phyloP scores from a whole-genome alignment of 2,329 filamentous ascomycete species.

The Sclerotiophoma versabilis region DNA sequence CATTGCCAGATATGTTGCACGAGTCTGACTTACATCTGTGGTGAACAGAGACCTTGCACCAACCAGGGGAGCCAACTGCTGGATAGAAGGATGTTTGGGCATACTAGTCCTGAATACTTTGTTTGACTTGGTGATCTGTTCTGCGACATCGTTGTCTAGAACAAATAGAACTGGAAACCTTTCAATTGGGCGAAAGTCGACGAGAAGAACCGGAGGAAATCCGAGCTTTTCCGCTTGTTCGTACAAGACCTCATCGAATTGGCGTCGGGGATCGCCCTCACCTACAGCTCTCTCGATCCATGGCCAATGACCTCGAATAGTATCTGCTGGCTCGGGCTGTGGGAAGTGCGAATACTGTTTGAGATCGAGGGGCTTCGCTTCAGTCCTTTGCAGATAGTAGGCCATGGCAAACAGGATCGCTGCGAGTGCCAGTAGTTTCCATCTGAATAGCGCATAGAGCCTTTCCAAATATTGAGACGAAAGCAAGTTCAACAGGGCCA shows the following conservation, averaged over 20 bases:
- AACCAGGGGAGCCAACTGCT: constrained; percentile 21
- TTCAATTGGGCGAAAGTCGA: constrained; percentile 26
- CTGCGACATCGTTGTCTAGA: constrained; percentile 25
- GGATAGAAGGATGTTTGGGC: constrained; percentile 28
- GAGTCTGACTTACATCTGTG: constrained; percentile 22
- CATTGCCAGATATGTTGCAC: fast-evolving
- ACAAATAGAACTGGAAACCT: constrained; percentile 24
- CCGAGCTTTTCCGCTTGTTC: constrained; percentile 24
- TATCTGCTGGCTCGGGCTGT: constrained; percentile 25
- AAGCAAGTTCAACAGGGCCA: not conserved
- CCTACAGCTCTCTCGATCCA: constrained; percentile 26
- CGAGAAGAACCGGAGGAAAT: constrained; percentile 26
- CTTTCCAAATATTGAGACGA: not conserved
- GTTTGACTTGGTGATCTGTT: constrained; percentile 25
- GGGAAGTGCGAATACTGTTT: constrained; percentile 25
- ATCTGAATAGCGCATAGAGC: not conserved
- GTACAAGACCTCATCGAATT: constrained; percentile 28
- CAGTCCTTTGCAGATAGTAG: not conserved
- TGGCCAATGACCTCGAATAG: constrained; percentile 26
- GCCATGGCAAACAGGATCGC: not conserved
- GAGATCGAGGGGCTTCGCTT: constrained; percentile 14
- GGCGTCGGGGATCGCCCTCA: constrained; percentile 22
- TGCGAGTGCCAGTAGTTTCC: not conserved
- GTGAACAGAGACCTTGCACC: constrained; percentile 27
- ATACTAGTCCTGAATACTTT: constrained; percentile 23